Percentiles rank a stretch among this genome's conserved stretches.
Conservation (phyloP, 768 basidiomycete genomes). For the Mycena crocata region DNA sequence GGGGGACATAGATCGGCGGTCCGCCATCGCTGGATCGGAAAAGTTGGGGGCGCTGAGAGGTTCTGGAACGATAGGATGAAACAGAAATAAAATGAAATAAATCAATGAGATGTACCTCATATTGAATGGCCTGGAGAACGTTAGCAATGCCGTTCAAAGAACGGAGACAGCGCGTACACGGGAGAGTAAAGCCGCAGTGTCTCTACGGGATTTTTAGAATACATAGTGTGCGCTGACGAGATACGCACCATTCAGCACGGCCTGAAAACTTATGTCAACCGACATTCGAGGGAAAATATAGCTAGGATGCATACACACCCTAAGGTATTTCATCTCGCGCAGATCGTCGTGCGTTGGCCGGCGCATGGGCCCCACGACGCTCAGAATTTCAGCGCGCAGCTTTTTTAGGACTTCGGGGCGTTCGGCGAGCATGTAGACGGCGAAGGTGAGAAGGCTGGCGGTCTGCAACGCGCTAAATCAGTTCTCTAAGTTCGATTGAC, state of each 20-base stretch:
- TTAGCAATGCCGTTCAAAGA: neutral
- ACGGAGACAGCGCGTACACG: conserved; percentile 48
- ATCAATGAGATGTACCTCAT: conserved; percentile 34
- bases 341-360: conserved; percentile 67
- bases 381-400: conserved; percentile 63
- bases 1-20: conserved; percentile 54
- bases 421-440: conserved; percentile 65
- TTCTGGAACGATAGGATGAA: conserved; percentile 22
- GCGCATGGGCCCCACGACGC: conserved; percentile 54
- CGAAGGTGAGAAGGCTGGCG: conserved; percentile 63
- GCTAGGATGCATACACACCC: conserved; percentile 60
- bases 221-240: neutral
- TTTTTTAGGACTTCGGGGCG: conserved; percentile 58
- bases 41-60: conserved; percentile 38
- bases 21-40: conserved; percentile 44
- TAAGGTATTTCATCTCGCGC: conserved; percentile 67
- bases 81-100: neutral
- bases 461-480: conserved; percentile 43
- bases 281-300: neutral
- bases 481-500: no score
- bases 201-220: conserved; percentile 45
- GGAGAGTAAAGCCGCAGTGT: conserved; percentile 64
- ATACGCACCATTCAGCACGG: conserved; percentile 15
- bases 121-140: conserved; percentile 49
- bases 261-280: neutral